Conservation (phyloP, 2,329 filamentous ascomycete species). For the Curvularia verruculosa region DNA sequence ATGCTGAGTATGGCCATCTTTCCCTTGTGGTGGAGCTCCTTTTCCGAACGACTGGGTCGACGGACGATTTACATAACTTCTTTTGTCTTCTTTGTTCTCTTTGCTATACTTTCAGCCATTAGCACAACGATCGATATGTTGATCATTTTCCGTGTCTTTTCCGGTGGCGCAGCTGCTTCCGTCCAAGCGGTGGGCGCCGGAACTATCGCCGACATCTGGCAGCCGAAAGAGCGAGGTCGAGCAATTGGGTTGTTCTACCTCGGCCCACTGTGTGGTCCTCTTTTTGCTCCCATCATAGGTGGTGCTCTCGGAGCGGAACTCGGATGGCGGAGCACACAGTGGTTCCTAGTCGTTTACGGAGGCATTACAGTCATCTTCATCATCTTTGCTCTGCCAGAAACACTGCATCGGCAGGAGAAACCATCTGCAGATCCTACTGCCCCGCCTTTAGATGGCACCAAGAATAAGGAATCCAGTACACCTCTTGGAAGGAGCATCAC, state of each 20-base stretch:
- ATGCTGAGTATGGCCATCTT: conserved; percentile 53
- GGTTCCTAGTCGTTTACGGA: conserved; percentile 50
- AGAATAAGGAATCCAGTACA: conserved; percentile 15
- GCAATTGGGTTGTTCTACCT: conserved; percentile 51
- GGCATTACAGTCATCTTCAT: conserved; percentile 40
- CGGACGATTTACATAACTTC: conserved; percentile 47
- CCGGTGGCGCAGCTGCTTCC: conserved; percentile 47
- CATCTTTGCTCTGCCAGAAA: conserved; percentile 47
- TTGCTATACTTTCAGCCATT: conserved; percentile 42
- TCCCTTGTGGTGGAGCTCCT: conserved; percentile 50
- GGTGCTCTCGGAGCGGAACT: conserved; percentile 41
- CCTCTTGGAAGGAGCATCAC: conserved; percentile 40
- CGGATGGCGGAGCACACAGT: conserved; percentile 50
- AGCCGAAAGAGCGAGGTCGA: conserved; percentile 44
- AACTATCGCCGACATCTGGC: conserved; percentile 49
- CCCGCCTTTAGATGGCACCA: neutral
- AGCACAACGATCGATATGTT: conserved; percentile 48
- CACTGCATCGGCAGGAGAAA: conserved; percentile 26
- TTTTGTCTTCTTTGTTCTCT: conserved; percentile 45
- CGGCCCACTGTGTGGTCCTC: conserved; percentile 47
- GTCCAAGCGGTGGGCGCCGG: conserved; percentile 50
- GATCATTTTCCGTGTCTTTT: conserved; percentile 44
- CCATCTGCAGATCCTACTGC: conserved; percentile 5
- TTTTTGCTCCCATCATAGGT: conserved; percentile 50
- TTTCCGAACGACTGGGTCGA: conserved; percentile 46